A percentile compares a stretch with the other conserved stretches of the same genome.
Evolutionary conservation across 2,329 filamentous ascomycete species (phyloP).

Genomic region (Mycosphaerelloides madeirae): DNA sequence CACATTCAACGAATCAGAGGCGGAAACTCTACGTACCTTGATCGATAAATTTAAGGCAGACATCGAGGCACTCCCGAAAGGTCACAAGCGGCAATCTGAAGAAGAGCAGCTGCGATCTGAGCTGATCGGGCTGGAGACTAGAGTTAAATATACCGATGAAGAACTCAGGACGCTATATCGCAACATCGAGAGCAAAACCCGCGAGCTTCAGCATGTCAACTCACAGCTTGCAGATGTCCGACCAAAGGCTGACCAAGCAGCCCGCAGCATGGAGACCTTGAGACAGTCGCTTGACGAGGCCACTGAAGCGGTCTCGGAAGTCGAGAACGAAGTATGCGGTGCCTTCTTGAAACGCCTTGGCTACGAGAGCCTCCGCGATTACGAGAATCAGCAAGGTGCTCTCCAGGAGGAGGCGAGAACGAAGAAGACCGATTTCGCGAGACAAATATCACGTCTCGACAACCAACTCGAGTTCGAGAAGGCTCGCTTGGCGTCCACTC

Average conservation of each 20-base stretch:
- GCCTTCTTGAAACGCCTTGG: slow-evolving; percentile 82
- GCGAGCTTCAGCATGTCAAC: slow-evolving; percentile 69
- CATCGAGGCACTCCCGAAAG: slow-evolving; percentile 72
- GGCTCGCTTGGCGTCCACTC: slow-evolving; percentile 65
- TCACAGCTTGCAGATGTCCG: slow-evolving; percentile 69
- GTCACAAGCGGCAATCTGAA: slow-evolving; percentile 66
- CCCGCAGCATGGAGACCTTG: slow-evolving; percentile 61
- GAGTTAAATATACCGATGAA: slow-evolving; percentile 63
- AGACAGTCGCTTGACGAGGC: slow-evolving; percentile 53
- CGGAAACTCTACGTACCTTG: slow-evolving; percentile 75
- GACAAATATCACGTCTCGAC: slow-evolving; percentile 63
- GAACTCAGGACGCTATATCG: slow-evolving; percentile 75
- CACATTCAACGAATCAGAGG: slow-evolving; percentile 82
- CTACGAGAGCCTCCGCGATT: slow-evolving; percentile 84
- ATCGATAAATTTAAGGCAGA: slow-evolving; percentile 73
- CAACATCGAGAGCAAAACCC: slow-evolving; percentile 79
- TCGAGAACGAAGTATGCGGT: slow-evolving; percentile 84
- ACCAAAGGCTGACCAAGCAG: slow-evolving; percentile 72
- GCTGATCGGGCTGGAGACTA: slow-evolving; percentile 72
- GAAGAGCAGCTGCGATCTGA: slow-evolving; percentile 81
- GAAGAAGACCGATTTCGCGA: slow-evolving; percentile 79
- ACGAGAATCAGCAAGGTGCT: slow-evolving; percentile 88
- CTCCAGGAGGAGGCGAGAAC: slow-evolving; percentile 85
- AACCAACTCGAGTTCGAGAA: slow-evolving; percentile 61
- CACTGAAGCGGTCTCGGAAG: slow-evolving; percentile 64